Evolutionary conservation across 148 eudicot species (phyloP).

Genomic region (Chenopodium berlandieri): DNA sequence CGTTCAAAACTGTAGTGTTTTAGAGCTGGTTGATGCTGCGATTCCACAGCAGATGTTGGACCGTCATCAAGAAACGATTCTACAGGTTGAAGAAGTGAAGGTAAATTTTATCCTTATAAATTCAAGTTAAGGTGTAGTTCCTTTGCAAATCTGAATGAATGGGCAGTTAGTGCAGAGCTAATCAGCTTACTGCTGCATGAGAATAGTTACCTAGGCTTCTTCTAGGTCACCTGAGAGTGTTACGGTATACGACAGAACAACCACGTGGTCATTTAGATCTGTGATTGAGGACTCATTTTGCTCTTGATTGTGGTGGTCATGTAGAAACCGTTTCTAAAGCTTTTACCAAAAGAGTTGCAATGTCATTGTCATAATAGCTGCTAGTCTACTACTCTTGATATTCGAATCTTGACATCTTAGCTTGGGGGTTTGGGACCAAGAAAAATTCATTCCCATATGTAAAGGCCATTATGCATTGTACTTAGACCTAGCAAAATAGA

Average conservation of each 20-base stretch:
- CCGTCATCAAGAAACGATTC: constrained; percentile 58
- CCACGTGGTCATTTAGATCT: too few species aligned
- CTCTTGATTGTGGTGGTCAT: not conserved
- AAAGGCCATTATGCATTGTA: not conserved
- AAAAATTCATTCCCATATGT: not conserved
- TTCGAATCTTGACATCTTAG: not conserved
- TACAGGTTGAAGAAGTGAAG: constrained; percentile 84
- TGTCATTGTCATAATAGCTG: not conserved
- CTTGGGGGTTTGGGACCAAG: not conserved
- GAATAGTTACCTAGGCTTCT: not conserved
- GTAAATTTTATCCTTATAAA: constrained; percentile 26
- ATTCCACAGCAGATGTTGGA: constrained; percentile 70
- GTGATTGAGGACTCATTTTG: not conserved
- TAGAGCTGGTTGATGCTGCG: constrained; percentile 99
- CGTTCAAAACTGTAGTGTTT: constrained; percentile 40
- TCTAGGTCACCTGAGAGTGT: not conserved
- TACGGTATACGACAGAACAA: not conserved
- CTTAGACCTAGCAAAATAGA: not conserved
- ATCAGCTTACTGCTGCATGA: not conserved
- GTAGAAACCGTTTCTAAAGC: not conserved
- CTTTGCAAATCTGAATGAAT: not conserved
- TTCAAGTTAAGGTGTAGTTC: not conserved
- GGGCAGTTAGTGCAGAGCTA: not conserved
- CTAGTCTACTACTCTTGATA: not conserved
- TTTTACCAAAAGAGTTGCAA: not conserved